Conservation (phyloP, 2,329 filamentous ascomycete species). For the Dothistroma pini region DNA sequence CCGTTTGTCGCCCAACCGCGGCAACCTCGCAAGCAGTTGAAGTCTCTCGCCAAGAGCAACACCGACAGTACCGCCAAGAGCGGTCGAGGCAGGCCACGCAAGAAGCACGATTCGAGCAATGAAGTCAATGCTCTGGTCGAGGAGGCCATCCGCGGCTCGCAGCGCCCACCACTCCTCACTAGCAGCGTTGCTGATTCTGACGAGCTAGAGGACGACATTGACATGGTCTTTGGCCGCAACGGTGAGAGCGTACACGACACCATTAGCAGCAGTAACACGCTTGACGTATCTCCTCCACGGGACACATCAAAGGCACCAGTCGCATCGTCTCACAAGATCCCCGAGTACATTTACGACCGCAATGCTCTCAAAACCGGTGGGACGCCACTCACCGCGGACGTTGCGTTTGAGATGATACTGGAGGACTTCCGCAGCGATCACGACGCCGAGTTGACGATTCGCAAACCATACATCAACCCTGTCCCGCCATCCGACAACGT, state of each 20-base stretch:
- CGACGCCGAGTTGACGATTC: constrained; percentile 2
- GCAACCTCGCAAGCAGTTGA: constrained; percentile 16
- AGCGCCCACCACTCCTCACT: background rate
- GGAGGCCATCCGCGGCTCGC: constrained; percentile 1
- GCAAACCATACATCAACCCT: constrained; percentile 11
- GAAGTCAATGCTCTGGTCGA: constrained; percentile 12
- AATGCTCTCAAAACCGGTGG: constrained; percentile 3
- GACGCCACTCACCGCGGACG: constrained; percentile 1
- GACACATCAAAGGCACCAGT: background rate
- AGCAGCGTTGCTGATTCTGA: background rate
- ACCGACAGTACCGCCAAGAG: background rate
- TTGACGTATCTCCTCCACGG: background rate
- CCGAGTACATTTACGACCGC: constrained; percentile 12
- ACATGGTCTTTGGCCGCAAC: background rate
- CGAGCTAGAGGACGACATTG: background rate
- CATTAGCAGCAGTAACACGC: background rate
- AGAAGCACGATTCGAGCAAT: background rate
- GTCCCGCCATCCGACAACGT: too few relatives aligned
- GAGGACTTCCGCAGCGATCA: background rate
- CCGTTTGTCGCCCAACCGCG: background rate
- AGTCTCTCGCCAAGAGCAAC: constrained; percentile 6
- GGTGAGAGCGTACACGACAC: background rate
- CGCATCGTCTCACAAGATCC: constrained; percentile 7
- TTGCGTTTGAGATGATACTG: constrained; percentile 7
- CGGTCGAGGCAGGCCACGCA: background rate